Evolutionary conservation across 192 early-diverging fungal genomes (phyloP), one percentile per base, ranked within the genome.

Genomic region (Backusella westeae): DNA sequence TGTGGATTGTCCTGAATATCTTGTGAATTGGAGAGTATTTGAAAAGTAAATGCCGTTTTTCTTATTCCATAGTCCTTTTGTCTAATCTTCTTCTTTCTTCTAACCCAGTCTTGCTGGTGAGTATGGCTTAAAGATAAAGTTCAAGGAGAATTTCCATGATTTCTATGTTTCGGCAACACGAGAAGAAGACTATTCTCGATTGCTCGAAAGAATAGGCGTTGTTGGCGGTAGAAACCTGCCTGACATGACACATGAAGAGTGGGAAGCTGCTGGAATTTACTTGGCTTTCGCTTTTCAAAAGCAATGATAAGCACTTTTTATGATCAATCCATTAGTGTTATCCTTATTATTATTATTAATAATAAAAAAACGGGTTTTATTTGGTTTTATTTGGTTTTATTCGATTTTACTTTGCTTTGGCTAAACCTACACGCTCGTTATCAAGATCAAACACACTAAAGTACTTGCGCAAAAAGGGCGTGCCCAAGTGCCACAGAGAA

Each of bases 1-100:
- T 0, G 95, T 99, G 6, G 94, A 98, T 75, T 98, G 97, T 84
- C 96, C 96, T 3, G 97, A 98, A 82, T 98, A 96, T 81, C 84
- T 98, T 49, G 91, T 98, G 0, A 93, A 96, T 59, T 93, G 96
- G 80, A 90, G 92, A 5, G 91, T 91, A 0, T 90, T 99, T 65
- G 83, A 90, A 71, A 81, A 81, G 92, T 94, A 87, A 52, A 78
- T 81, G 8, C 14, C 32, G 2, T 32, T 3, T 32, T 29, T 32
- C 3, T 19, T 44, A 44, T 44, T 44, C 14, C 14, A 44, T 17
- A 4, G 15, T 44, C 15, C 14, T 65, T 2, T 10, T 69, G 69
- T 3, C 39, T 56, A 32, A 41, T 36, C 17, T n/a, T 44, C 76
- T 19, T 32, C 19, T 36, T 52, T 6, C 39, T 29, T n/a, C 12